Base-by-base conservation (phyloP, 192 early-diverging fungal species). In the Backusella tarrabulga region DNA sequence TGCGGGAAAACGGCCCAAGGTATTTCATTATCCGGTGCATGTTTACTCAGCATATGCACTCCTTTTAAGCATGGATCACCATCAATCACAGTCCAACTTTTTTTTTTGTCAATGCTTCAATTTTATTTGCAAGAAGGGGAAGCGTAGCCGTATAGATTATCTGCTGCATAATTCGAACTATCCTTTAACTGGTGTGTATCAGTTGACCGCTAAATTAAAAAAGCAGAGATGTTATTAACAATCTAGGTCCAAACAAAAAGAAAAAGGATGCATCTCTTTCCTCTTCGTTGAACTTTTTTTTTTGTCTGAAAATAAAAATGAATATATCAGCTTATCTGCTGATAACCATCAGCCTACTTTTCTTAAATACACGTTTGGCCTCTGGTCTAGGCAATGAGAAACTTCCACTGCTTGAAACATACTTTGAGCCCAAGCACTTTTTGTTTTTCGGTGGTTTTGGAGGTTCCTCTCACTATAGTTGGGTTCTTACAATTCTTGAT, bases 401-500 rank as follows among this genome's bases (percentile, higher is more conserved):
- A 63, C 12, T 63, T 26, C 56, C 56, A 63, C 8, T 63, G 12
- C 21, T 63, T 12, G 56, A 63, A 29, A 63, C 56, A 8, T 63
- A 63, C 29, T 14, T 63, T 3, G 56, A 63, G 14, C 21, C 56
- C 11, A 63, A 63, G 29, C 11, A 11, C 21, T 23, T 70, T 7
- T 35, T 21, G 17, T 70, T 70, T 70, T 21, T 35, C 14, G 34
- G 35, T 41, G 34, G 35, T 0, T 21, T 40, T 41, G 71, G 71
- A 14, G 71, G 71, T 14, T 72, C 71, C 2, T 72, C 71, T 44
- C 71, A 72, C 50, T 6, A 50, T 50, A 44, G 1, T 6, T 72
- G 71, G 71, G 71, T 72, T 34, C 71, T 72, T 50, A 32, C 40
- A 0, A 72, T 72, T 8, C 71, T 72, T 6, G 44, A 72, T 50